A percentile compares a stretch with the other conserved stretches of the same genome.
These are phyloP conservation scores for Aspergillus sclerotioniger DNA, from an alignment of 495 filamentous ascomycete species.

Conservation along the genomic window DNA sequence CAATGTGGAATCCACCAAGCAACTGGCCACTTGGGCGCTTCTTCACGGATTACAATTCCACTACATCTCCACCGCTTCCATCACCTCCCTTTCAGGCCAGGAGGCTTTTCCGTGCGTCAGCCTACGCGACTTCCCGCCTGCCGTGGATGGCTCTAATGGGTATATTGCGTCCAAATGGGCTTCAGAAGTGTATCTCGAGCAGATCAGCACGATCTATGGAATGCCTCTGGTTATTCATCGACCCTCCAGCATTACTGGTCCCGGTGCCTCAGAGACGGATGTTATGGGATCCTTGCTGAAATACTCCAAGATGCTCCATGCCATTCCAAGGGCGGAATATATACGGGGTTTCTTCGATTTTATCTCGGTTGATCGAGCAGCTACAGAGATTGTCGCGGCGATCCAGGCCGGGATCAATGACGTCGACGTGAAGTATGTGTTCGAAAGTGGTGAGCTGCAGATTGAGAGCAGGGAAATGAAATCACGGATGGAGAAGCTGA, in stretches of 20 bases:
- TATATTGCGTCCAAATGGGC: slow-evolving; percentile 46
- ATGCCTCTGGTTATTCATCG: slow-evolving; percentile 23
- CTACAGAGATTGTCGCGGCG: not conserved
- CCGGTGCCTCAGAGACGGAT: slow-evolving; percentile 11
- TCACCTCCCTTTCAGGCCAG: not conserved
- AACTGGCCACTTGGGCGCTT: not conserved
- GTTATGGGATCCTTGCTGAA: slow-evolving; percentile 3
- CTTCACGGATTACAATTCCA: slow-evolving; percentile 28
- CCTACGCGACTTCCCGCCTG: not conserved
- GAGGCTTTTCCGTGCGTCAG: not conserved
- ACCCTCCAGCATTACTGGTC: slow-evolving; percentile 15
- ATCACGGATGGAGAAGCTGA: no score
- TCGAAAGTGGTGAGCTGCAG: slow-evolving; percentile 3
- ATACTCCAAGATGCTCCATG: slow-evolving; percentile 1
- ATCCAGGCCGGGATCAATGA: not conserved
- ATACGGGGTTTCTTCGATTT: not conserved
- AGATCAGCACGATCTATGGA: slow-evolving; percentile 12
- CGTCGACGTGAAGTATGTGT: not conserved
- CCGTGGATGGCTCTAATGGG: slow-evolving; percentile 22
- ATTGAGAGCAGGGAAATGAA: not conserved
- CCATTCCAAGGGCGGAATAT: not conserved
- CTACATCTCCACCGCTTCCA: slow-evolving; percentile 36
- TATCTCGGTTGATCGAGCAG: not conserved
- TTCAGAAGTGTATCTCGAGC: slow-evolving; percentile 41
- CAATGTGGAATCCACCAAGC: slow-evolving; percentile 35